These are phyloP conservation scores for Acorus calamus DNA, from an alignment of 106 monocot genomes.

Conservation along the genomic window DNA sequence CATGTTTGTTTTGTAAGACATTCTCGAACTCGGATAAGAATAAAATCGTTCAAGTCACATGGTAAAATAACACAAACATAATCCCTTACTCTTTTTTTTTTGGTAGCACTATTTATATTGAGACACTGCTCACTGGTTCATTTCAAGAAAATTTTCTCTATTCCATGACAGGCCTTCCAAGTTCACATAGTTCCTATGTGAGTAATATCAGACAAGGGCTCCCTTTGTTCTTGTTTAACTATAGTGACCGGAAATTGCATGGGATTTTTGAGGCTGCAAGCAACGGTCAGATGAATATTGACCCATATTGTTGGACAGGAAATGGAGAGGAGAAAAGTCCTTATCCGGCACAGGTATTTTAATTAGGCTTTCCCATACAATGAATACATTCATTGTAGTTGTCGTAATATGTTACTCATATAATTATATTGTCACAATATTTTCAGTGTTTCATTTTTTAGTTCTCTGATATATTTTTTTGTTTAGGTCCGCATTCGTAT, in stretches of 20 bases:
- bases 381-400: not conserved
- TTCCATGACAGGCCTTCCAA: constrained; percentile 37
- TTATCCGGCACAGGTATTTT: constrained; percentile 63
- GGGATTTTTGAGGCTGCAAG: constrained; percentile 71
- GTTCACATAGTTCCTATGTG: constrained; percentile 41
- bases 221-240: constrained; percentile 67
- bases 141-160: too few species aligned
- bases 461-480: constrained; percentile 6
- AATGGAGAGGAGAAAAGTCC: constrained; percentile 37
- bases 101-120: too few species aligned
- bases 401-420: not conserved
- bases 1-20: too few species aligned
- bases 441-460: not conserved
- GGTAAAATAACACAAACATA: too few species aligned
- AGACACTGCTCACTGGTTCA: too few species aligned
- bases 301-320: constrained; percentile 63
- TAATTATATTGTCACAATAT: not conserved
- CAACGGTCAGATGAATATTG: constrained; percentile 36
- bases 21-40: too few species aligned
- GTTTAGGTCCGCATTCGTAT: constrained; percentile 43
- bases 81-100: too few species aligned
- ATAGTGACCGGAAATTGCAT: constrained; percentile 50
- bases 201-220: constrained; percentile 52
- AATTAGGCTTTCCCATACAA: not conserved
- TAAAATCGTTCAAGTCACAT: too few species aligned